Conservation (phyloP, 129 eudicot genomes). For the Helianthus tuberosus region DNA sequence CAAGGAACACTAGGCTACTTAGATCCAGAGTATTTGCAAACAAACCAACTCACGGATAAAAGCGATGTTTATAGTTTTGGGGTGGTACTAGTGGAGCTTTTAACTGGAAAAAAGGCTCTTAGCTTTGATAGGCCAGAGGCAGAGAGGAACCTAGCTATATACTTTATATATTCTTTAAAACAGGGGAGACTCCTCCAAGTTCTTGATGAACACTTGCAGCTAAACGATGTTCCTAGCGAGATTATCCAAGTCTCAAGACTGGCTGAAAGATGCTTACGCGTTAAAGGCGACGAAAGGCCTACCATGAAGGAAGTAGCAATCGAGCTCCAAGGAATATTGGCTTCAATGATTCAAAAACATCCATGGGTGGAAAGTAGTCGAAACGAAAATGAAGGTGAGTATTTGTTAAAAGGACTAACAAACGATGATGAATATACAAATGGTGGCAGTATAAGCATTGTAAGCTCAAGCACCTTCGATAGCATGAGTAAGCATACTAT, state of each 20-base stretch:
- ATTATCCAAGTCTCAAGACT: slow-evolving; percentile 28
- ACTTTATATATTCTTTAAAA: slow-evolving; percentile 36
- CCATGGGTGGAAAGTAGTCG: too few species aligned
- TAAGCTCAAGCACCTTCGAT: too few species aligned
- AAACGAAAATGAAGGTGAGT: too few species aligned
- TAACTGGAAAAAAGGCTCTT: slow-evolving; percentile 38
- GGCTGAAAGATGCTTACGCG: slow-evolving; percentile 31
- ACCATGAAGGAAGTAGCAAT: slow-evolving; percentile 45
- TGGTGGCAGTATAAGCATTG: too few species aligned
- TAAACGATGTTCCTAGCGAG: slow-evolving; percentile 23
- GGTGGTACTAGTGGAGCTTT: slow-evolving; percentile 45
- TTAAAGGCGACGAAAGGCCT: slow-evolving; percentile 43
- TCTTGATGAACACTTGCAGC: slow-evolving; percentile 25
- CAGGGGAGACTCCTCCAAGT: slow-evolving; percentile 22
- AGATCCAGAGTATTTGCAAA: slow-evolving; percentile 54
- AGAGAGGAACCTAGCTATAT: slow-evolving; percentile 38
- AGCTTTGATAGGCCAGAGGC: slow-evolving; percentile 43
- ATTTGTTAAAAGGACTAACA: too few species aligned
- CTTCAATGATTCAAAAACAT: too few species aligned
- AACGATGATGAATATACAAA: too few species aligned
- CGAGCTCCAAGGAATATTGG: slow-evolving; percentile 36
- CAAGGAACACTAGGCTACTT: slow-evolving; percentile 55
- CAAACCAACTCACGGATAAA: slow-evolving; percentile 47
- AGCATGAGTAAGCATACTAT: too few species aligned
- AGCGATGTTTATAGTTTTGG: slow-evolving; percentile 62